Evolutionary conservation across 2,329 filamentous ascomycete species (phyloP).

Genomic region (Trichoderma gracile): DNA sequence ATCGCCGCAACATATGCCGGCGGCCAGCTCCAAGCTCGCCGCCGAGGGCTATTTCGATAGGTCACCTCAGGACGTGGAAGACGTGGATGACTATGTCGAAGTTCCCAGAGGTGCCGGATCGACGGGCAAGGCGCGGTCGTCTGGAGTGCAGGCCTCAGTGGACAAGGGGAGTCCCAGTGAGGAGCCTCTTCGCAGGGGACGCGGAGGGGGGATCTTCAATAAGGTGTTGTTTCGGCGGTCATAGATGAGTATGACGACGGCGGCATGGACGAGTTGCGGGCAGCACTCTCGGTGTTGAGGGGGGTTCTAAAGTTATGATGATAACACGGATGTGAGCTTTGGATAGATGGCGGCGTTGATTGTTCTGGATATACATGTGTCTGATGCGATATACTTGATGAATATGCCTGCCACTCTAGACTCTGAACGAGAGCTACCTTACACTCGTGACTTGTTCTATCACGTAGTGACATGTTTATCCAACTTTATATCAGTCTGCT

Average conservation of each 20-base stretch:
- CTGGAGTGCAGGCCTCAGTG: neutral
- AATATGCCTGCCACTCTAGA: neutral
- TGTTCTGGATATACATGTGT: neutral
- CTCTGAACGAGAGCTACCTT: neutral
- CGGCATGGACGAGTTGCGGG: constrained; percentile 14
- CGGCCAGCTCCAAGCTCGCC: constrained; percentile 37
- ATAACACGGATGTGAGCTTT: constrained; percentile 11
- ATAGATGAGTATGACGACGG: neutral
- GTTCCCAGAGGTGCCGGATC: constrained; percentile 34
- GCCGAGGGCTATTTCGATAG: constrained; percentile 37
- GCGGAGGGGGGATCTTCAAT: constrained; percentile 39
- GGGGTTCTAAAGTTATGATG: constrained; percentile 13
- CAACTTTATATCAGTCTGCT: too few relatives aligned
- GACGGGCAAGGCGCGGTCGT: neutral
- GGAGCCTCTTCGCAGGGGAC: constrained; percentile 31
- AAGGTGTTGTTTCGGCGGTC: constrained; percentile 40
- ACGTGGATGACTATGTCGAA: constrained; percentile 41
- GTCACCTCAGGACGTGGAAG: constrained; percentile 31
- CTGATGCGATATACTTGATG: too few relatives aligned
- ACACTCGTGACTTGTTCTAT: too few relatives aligned
- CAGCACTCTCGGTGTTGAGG: constrained; percentile 8
- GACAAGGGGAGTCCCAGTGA: constrained; percentile 22
- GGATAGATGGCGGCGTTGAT: neutral
- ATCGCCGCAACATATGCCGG: constrained; percentile 28
- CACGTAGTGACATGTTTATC: too few relatives aligned